Conservation (phyloP, 768 basidiomycete species). For the Tylopilus felleus region DNA sequence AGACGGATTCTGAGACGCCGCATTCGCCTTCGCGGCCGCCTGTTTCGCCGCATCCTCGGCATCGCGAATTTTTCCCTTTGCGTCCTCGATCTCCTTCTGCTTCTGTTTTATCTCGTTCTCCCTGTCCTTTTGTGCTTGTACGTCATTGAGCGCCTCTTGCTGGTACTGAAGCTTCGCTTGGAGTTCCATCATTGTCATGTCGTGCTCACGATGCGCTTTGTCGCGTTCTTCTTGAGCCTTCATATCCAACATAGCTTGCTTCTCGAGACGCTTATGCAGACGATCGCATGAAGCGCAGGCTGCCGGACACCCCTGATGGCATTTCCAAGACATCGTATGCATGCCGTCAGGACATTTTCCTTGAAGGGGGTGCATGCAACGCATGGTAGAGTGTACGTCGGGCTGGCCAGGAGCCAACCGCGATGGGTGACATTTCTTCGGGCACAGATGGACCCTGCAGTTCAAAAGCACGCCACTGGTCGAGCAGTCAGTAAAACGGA, state of each 20-base stretch:
- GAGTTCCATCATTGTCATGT: conserved; percentile 39
- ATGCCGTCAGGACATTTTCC: conserved; percentile 40
- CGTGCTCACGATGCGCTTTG: conserved; percentile 41
- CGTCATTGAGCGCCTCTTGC: conserved; percentile 35
- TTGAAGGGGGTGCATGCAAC: conserved; percentile 38
- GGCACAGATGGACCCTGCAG: conserved; percentile 44
- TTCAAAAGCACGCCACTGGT: conserved; percentile 14
- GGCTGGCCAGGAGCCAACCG: conserved; percentile 44
- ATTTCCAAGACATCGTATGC: conserved; percentile 46
- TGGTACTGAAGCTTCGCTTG: conserved; percentile 37
- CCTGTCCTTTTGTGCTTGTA: conserved; percentile 39
- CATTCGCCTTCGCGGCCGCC: conserved; percentile 1
- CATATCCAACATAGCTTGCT: conserved; percentile 39
- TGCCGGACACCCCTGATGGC: conserved; percentile 38
- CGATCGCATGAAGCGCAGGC: conserved; percentile 47
- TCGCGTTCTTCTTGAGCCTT: conserved; percentile 44
- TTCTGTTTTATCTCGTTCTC: conserved; percentile 43
- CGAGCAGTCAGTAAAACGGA: neutral
- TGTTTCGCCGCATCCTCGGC: conserved; percentile 13
- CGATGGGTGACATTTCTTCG: conserved; percentile 58
- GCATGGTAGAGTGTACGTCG: conserved; percentile 31
- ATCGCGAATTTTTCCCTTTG: conserved; percentile 18
- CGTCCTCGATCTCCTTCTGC: conserved; percentile 42
- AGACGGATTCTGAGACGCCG: neutral
- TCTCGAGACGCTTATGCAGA: conserved; percentile 38